phyloP scores from a whole-genome alignment of 1,284 basidiomycete species.

The Cutaneotrichosporon cutaneum region DNA sequence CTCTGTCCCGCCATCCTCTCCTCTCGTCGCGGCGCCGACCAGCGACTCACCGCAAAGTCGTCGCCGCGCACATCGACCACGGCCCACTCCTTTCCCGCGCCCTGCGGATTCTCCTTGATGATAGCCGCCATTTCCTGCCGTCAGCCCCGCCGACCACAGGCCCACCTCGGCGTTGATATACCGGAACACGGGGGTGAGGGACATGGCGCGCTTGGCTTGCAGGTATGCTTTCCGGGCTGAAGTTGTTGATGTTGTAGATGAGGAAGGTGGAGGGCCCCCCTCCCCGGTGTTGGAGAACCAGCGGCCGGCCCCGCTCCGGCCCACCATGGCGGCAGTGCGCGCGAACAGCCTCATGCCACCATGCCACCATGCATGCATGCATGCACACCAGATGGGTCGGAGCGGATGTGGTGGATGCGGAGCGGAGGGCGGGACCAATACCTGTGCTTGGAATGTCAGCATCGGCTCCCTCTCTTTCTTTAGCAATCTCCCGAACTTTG shows the following conservation, averaged over 20 bases:
- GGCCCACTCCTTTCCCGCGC: constrained; percentile 35
- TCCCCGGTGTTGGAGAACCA: too few relatives aligned
- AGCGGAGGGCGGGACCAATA: constrained; percentile 16
- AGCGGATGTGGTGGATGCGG: not conserved
- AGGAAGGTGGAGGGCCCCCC: constrained; percentile 1
- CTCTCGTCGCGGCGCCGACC: too few relatives aligned
- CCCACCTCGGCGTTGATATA: constrained; percentile 48
- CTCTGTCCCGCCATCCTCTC: too few relatives aligned
- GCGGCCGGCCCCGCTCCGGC: too few relatives aligned
- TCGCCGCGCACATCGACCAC: constrained; percentile 52
- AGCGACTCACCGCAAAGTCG: constrained; percentile 50
- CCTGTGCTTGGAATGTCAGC: not conserved
- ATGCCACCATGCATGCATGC: not conserved
- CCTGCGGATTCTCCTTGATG: constrained; percentile 41
- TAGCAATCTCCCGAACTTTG: constrained; percentile 7
- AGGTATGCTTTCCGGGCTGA: not conserved
- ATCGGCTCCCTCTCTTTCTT: too few relatives aligned
- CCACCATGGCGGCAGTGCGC: not conserved
- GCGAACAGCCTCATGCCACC: too few relatives aligned
- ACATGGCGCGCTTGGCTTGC: constrained; percentile 32
- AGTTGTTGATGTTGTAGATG: not conserved
- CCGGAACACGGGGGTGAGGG: constrained; percentile 41
- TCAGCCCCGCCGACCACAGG: constrained; percentile 1
- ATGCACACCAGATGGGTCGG: not conserved
- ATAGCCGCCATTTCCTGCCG: constrained; percentile 45